Percentiles rank a stretch among this genome's conserved stretches.
Conservation (phyloP, 331 rosid species). For the Telfairia occidentalis region DNA sequence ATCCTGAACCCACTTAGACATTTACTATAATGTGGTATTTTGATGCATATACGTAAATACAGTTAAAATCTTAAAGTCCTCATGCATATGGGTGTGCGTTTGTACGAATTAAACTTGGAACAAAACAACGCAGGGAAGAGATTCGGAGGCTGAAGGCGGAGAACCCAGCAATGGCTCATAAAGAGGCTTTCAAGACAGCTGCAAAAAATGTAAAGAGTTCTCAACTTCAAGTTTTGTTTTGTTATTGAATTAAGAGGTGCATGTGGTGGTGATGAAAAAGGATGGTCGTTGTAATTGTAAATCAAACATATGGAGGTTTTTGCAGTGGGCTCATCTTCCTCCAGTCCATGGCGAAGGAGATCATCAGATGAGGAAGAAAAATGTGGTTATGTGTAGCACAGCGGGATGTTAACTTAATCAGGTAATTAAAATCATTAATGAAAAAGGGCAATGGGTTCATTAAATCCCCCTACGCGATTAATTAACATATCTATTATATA, state of each 20-base stretch:
- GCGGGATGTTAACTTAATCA: not conserved
- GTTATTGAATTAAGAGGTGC: not conserved
- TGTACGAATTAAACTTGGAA: no score
- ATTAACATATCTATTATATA: not conserved
- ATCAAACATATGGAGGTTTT: not conserved
- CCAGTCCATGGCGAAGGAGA: conserved; percentile 46
- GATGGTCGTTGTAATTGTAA: not conserved
- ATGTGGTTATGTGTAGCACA: not conserved
- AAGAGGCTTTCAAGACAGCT: conserved; percentile 88
- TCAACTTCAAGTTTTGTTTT: not conserved
- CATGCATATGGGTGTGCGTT: no score
- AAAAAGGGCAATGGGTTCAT: not conserved
- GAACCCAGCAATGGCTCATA: conserved; percentile 82
- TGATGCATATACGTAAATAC: no score
- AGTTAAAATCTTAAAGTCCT: no score
- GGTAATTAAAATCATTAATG: not conserved
- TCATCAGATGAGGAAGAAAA: conserved; percentile 16
- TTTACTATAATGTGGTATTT: no score
- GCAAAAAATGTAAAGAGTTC: conserved; percentile 56
- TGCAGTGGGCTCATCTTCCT: conserved; percentile 87
- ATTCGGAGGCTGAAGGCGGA: conserved; percentile 75
- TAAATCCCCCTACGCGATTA: not conserved
- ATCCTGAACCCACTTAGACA: no score
- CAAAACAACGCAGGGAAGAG: conserved; percentile 50
- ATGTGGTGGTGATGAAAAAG: no score